Evolutionary conservation across 441 rosid species (phyloP), one percentile per base, ranked within the genome.

Genomic region (Erysimum pusillum): DNA sequence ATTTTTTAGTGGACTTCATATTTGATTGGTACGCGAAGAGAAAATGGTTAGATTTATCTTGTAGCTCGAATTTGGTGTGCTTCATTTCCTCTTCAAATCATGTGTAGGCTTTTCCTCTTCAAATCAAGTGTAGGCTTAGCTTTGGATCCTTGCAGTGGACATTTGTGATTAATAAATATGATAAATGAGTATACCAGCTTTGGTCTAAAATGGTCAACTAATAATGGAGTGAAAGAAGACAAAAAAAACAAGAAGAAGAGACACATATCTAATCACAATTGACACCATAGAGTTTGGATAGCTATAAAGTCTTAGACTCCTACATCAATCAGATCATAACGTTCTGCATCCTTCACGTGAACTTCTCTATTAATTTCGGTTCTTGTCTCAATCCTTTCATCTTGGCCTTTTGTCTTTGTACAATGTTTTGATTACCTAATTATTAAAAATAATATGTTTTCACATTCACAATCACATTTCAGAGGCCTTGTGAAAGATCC

Each of bases 271-370:
- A 76, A 62, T 69, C 64, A 53, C 18, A 69, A 39, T 67, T 60
- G 13, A 48, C n/a, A 54, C 4, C 41, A 7, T 53, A 54, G 35
- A 63, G 36, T 10, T 31, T 15, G 53, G 64, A 53, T 48, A 75
- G 72, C 71, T 57, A 58, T 57, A 36, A 48, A 66, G 60, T 64
- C 41, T 52, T 48, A 74, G 72, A 22, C 28, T 74, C 67, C 14
- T 36, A 39, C 25, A 67, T 59, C 65, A 65, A 68, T 68, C 20
- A 61, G 45, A 20, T 36, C 67, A 45, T 45, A 34, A 15, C 22
- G 1, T 17, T 62, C 46, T 69, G 67, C 53, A 39, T 15, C 32
- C n/a, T 65, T 75, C 79, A 39, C 79, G 69, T 75, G 62, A 75
- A 69, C 63, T 44, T 61, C 41, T 35, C 49, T 32, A 5, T 61